Base-by-base conservation (phyloP, 345 rosid genomes). In the Aquilaria malaccensis region DNA sequence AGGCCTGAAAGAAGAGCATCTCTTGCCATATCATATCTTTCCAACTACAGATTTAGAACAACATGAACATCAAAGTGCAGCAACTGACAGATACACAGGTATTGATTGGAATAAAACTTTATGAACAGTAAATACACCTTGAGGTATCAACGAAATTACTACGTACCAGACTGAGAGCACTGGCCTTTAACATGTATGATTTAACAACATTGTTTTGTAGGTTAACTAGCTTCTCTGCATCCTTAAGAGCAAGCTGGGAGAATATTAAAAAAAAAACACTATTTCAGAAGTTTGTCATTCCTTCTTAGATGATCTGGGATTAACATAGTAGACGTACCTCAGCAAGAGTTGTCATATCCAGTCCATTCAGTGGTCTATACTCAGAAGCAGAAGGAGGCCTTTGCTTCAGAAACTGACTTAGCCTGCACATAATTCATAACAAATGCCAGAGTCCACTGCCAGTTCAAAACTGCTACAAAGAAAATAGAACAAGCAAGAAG, bases 321-420 rank as follows among this genome's bases (percentile, higher is more conserved):
- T 54, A 51, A 76, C 55, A 52, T 11, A 59, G 68, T 62, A 33
- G 61, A 73, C 82, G 65, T 86, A 94, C 99, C 77, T 89, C 99
- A 60, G 96, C 96, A 67, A 84, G 96, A 65, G 86, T 87, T 5
- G 82, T 89, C 80, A 92, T 90, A 81, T 94, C 99, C 61, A 89
- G 77, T 65, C 97, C 97, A 77, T 74, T 86, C 59, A 89, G 70
- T 55, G 97, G 92, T 66, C 70, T 73, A 71, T 70, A 51, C 70
- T 89, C 99, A 30, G 96, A 94, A 72, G 77, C 71, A 30, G 90
- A 79, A 14, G 97, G 73, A 76, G 88, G 71, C 74, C 95, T 76
- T 58, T 67, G 78, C 74, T 83, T 94, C 62, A 94, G 74, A 72
- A 74, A 86, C 66, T 80, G 90, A 71, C 95, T 87, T 71, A 81